A percentile compares a stretch with the other conserved stretches of the same genome.
These are phyloP conservation scores for Trichoderma hamatum DNA, from an alignment of 2,329 filamentous ascomycete species.

Conservation along the genomic window DNA sequence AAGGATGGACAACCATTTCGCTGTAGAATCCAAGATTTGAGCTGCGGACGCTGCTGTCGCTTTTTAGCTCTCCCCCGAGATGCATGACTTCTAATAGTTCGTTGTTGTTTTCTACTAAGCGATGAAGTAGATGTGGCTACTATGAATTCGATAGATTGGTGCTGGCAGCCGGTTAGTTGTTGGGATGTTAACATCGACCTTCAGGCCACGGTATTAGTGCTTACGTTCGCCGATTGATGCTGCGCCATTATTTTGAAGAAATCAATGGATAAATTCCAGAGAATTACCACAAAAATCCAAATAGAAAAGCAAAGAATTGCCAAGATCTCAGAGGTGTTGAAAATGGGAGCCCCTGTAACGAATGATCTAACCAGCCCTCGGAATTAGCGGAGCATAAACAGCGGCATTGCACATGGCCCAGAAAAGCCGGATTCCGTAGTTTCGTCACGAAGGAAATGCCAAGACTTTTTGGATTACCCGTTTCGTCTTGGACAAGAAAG, in stretches of 20 bases:
- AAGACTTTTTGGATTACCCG: slow-evolving; percentile 2
- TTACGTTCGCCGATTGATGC: neutral
- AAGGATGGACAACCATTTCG: neutral
- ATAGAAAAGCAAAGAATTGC: neutral
- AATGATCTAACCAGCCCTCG: neutral
- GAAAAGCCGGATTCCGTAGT: neutral
- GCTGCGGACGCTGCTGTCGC: neutral
- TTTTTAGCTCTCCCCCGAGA: neutral
- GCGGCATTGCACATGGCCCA: neutral
- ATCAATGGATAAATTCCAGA: neutral
- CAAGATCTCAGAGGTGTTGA: neutral
- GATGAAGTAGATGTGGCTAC: neutral
- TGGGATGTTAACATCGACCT: neutral
- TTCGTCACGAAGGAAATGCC: neutral
- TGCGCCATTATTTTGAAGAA: neutral
- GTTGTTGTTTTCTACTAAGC: neutral
- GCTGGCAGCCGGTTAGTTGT: neutral
- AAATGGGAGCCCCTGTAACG: neutral
- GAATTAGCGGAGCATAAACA: neutral
- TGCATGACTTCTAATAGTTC: neutral
- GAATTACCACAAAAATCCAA: neutral
- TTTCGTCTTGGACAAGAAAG: neutral
- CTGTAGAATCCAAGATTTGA: neutral
- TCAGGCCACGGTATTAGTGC: neutral
- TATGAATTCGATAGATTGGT: neutral